Evolutionary conservation across 108 stramenopile genomes (phyloP).

Genomic region (Skeletonema menzelii): DNA sequence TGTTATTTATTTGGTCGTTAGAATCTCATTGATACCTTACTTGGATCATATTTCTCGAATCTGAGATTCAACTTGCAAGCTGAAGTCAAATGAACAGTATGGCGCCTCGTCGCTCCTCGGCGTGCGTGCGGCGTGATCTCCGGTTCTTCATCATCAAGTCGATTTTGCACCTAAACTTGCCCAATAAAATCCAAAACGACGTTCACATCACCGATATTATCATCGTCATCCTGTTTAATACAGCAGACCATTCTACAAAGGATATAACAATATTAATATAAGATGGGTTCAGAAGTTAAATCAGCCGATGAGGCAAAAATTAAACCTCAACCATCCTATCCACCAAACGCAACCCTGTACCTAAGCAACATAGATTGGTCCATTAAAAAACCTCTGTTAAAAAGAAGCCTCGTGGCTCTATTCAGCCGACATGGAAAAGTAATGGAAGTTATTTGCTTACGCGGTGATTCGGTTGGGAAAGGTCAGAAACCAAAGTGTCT

Average conservation of each 20-base stretch:
- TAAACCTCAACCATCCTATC: slow-evolving; percentile 42
- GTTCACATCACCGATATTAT: neutral
- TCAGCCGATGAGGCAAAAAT: slow-evolving; percentile 10
- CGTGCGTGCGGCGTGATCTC: too few relatives aligned
- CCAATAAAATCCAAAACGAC: too few relatives aligned
- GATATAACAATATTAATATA: neutral
- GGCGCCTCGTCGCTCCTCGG: too few relatives aligned
- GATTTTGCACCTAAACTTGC: too few relatives aligned
- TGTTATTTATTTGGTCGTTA: too few relatives aligned
- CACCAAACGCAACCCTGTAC: slow-evolving; percentile 90
- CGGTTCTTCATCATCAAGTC: too few relatives aligned
- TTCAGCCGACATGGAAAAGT: slow-evolving; percentile 95
- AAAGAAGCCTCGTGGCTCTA: slow-evolving; percentile 86
- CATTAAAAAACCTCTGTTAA: slow-evolving; percentile 91
- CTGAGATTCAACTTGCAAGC: too few relatives aligned
- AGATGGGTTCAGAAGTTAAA: slow-evolving; percentile 14
- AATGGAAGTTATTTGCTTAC: slow-evolving; percentile 82
- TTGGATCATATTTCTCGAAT: too few relatives aligned
- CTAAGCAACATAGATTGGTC: slow-evolving; percentile 97
- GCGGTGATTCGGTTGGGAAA: slow-evolving; percentile 37
- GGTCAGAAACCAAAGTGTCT: slow-evolving; percentile 43
- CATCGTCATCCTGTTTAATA: neutral
- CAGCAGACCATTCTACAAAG: neutral
- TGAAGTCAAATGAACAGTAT: too few relatives aligned
- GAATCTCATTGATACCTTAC: too few relatives aligned